Evolutionary conservation across 2,329 filamentous ascomycete genomes (phyloP).

Genomic region (Aureobasidium zeae): DNA sequence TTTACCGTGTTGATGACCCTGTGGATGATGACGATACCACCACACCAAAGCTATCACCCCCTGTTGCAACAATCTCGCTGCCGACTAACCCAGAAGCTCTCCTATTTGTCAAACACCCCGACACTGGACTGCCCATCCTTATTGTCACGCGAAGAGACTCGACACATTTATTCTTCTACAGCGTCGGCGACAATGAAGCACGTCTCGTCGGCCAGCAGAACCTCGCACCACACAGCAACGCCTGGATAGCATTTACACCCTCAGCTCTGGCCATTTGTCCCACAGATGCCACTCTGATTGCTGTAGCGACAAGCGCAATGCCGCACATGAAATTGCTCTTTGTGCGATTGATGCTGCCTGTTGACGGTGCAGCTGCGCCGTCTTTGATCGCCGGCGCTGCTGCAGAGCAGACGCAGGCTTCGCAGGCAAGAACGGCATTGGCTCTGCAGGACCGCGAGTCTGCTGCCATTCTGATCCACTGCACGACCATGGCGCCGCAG

Average conservation of each 20-base stretch:
- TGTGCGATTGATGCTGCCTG: constrained; percentile 11
- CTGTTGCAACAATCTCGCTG: constrained; percentile 35
- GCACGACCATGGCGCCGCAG: constrained; percentile 53
- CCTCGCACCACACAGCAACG: constrained; percentile 51
- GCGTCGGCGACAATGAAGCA: constrained; percentile 29
- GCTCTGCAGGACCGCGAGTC: constrained; percentile 48
- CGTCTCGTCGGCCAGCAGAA: constrained; percentile 48
- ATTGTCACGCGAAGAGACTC: constrained; percentile 50
- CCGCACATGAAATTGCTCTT: constrained; percentile 42
- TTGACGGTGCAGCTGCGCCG: not conserved
- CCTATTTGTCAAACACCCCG: constrained; percentile 43
- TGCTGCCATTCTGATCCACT: constrained; percentile 50
- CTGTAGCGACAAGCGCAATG: constrained; percentile 50
- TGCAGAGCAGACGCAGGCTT: constrained; percentile 25
- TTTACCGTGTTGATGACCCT: constrained; percentile 36
- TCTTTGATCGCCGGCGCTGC: constrained; percentile 21
- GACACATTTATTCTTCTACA: constrained; percentile 50
- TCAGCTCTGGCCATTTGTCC: constrained; percentile 49
- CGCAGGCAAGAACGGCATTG: constrained; percentile 44
- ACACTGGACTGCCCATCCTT: constrained; percentile 40
- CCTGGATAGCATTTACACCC: constrained; percentile 56
- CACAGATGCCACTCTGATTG: constrained; percentile 44
- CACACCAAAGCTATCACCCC: constrained; percentile 29
- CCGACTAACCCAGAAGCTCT: constrained; percentile 50
- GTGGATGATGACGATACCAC: constrained; percentile 22